A percentile compares a stretch with the other conserved stretches of the same genome.
These are phyloP conservation scores for Oidiodendron maius DNA, from an alignment of 495 filamentous ascomycete genomes.

Conservation along the genomic window DNA sequence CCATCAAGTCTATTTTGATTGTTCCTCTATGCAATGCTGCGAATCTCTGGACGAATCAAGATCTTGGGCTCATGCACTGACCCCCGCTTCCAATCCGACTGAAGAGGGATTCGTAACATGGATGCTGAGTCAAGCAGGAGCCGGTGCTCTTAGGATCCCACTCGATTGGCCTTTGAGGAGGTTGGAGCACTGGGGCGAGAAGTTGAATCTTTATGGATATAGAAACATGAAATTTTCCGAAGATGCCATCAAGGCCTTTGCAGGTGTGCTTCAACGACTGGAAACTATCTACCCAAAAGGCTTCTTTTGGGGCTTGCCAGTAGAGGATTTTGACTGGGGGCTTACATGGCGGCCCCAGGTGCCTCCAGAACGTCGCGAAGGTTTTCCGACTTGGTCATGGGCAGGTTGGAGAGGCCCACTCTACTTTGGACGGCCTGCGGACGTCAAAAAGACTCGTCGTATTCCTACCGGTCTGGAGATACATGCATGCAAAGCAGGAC, in stretches of 20 bases:
- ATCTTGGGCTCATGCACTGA: constrained; percentile 7
- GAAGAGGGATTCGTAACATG: constrained; percentile 1
- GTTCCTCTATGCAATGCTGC: constrained; percentile 7
- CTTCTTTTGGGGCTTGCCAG: neutral
- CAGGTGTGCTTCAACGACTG: constrained; percentile 1
- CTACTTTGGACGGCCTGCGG: neutral
- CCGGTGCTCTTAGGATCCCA: constrained; percentile 1
- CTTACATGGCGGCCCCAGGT: constrained; percentile 3
- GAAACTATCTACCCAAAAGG: constrained; percentile 7
- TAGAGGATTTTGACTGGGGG: constrained; percentile 8
- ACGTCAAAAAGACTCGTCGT: constrained; percentile 1
- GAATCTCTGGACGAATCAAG: constrained; percentile 7
- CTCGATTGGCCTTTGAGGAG: constrained; percentile 5
- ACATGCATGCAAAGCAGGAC: neutral
- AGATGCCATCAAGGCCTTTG: neutral
- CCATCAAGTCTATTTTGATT: constrained; percentile 17
- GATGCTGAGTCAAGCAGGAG: constrained; percentile 2
- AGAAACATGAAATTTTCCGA: neutral
- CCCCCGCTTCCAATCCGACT: neutral
- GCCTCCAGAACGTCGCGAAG: constrained; percentile 1
- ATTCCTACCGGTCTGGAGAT: constrained; percentile 3
- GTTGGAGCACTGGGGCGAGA: constrained; percentile 4
- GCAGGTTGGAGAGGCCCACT: constrained; percentile 1
- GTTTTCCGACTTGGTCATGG: constrained; percentile 5
- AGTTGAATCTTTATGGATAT: constrained; percentile 5